These are phyloP conservation scores for Phytophthora fragariae DNA, from an alignment of 352 stramenopile species.

Conservation along the genomic window DNA sequence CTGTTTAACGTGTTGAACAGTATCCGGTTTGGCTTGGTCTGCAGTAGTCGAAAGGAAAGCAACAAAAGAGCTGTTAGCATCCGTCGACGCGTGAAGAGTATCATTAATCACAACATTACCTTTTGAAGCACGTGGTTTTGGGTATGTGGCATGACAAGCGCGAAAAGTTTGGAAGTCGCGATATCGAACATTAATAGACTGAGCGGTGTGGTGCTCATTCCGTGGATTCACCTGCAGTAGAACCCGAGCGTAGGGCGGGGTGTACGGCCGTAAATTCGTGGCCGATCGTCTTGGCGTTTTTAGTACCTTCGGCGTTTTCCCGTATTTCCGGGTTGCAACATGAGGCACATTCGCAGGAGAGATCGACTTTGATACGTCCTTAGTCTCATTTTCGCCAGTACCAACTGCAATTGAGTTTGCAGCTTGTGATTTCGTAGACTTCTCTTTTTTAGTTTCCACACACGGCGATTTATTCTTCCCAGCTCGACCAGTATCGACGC, in stretches of 20 bases:
- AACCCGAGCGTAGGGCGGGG: slow-evolving; percentile 10
- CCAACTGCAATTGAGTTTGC: background rate
- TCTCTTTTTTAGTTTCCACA: background rate
- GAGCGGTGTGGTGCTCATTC: slow-evolving; percentile 3
- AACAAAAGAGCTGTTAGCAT: background rate
- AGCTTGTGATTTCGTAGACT: slow-evolving; percentile 1
- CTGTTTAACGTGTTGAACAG: slow-evolving; percentile 9
- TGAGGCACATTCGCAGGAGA: slow-evolving; percentile 1
- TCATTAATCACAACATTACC: background rate
- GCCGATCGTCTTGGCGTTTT: slow-evolving; percentile 20
- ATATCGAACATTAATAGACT: background rate
- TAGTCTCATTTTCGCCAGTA: background rate
- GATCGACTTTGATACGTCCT: slow-evolving; percentile 1
- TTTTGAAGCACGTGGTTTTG: slow-evolving; percentile 2
- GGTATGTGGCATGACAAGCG: background rate
- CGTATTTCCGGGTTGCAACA: slow-evolving; percentile 26
- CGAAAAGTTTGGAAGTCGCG: background rate
- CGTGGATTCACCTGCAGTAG: slow-evolving; percentile 4
- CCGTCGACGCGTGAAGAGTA: background rate
- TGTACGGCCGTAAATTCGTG: slow-evolving; percentile 20
- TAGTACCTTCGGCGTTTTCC: slow-evolving; percentile 33
- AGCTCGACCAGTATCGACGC: slow-evolving; percentile 5
- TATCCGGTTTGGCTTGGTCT: slow-evolving; percentile 3
- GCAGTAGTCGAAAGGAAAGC: background rate
- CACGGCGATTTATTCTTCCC: background rate